A percentile compares a stretch with the other conserved stretches of the same genome.
Evolutionary conservation across 306 rosid genomes (phyloP).

Genomic region (Castanospermum australe): DNA sequence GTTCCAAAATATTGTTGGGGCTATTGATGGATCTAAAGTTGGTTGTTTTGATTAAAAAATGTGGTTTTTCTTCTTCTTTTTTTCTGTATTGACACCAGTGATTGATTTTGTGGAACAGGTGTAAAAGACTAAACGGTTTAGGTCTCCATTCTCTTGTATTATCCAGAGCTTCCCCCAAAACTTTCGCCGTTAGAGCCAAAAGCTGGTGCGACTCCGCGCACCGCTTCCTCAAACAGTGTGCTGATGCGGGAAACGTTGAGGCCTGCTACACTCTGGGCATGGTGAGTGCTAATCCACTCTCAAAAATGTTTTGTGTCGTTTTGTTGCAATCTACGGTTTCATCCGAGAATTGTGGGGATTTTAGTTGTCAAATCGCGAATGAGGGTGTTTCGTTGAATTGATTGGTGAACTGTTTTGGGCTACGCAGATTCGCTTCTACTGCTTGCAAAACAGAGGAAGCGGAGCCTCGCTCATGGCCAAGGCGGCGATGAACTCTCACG

Average conservation of each 20-base stretch:
- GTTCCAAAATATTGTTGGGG: no score
- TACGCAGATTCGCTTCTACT: conserved; percentile 88
- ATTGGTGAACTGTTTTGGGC: neutral
- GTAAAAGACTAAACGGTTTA: conserved; percentile 72
- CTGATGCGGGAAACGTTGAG: conserved; percentile 85
- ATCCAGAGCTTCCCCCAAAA: conserved; percentile 60
- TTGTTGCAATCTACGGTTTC: no score
- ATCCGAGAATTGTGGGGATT: no score
- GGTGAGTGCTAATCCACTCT: conserved; percentile 44
- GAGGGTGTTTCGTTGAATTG: no score
- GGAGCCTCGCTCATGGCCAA: conserved; percentile 96
- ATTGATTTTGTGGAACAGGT: conserved; percentile 48
- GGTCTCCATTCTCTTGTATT: conserved; percentile 62
- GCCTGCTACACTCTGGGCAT: conserved; percentile 92
- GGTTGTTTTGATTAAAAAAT: no score
- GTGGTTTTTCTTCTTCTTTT: no score
- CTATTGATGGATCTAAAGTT: neutral
- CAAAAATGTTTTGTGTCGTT: no score
- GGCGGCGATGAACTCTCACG: conserved; percentile 92
- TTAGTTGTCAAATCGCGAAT: no score
- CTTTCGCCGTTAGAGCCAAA: conserved; percentile 46
- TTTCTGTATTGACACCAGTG: neutral
- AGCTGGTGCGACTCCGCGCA: conserved; percentile 85
- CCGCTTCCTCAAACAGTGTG: conserved; percentile 70
- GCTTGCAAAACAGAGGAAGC: conserved; percentile 81